Evolutionary conservation across 129 eudicot genomes (phyloP), one percentile per base, ranked within the genome.

Genomic region (Pittosporum tobira): DNA sequence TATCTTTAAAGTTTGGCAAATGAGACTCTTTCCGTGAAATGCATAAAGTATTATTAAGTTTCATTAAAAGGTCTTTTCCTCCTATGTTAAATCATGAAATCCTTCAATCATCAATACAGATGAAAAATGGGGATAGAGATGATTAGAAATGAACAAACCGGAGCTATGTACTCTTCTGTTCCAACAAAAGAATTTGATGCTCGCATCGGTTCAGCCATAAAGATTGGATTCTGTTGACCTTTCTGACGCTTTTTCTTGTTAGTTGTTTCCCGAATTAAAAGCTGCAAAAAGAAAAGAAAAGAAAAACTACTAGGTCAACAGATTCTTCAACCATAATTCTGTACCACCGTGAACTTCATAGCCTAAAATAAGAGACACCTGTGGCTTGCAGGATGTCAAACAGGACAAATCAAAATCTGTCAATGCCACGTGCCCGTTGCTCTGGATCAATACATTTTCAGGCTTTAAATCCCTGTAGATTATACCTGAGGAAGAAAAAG

Each of bases 111-210:
- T 53, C 40, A 15, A 22, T 44, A 37, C 28, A 30, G 22, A 12
- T 25, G 15, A 16, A 22, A 48, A 21, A 27, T 12, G 13, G 45
- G 13, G 6, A 2, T 56, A 45, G 26, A 10, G 10, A 40, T 3
- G 10, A 2, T 19, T 10, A 6, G 16, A 30, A 30, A 54, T 2
- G 30, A 22, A 63, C 95, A 37, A 46, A 90, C 98, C 81, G 96
- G 99, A 75, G 99, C 99, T 29, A 93, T 93, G 73, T 93, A 93
- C 65, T 93, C 99, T 73, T 93, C 99, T 4, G 96, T 87, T 40
- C 99, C 99, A 48, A 93, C 99, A 47, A 93, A 93, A 16, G 99
- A 93, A 73, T 93, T 93, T 27, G 99, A 93, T 42, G 99, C 96
- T 62, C 99, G 77, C 76, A 84, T 84, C 36, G 99, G 99, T 75